A percentile compares a stretch with the other conserved stretches of the same genome.
Conservation (phyloP, 148 eudicot species). For the Amaranthus hypochondriacus region DNA sequence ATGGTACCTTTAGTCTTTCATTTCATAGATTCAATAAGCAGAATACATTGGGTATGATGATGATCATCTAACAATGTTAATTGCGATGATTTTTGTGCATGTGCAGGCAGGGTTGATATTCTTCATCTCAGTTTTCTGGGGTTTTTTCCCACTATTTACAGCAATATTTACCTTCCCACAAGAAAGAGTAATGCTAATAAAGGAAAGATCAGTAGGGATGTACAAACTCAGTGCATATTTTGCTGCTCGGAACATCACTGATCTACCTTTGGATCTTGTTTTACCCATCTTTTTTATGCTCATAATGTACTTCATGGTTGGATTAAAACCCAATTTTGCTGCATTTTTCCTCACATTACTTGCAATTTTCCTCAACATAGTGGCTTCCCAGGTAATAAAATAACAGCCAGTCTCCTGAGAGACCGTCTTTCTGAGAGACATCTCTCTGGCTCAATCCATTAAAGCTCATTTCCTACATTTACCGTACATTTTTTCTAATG, state of each 20-base stretch:
- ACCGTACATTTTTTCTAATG: no score
- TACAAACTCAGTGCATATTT: slow-evolving; percentile 30
- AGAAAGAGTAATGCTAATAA: slow-evolving; percentile 23
- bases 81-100: background rate
- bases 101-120: slow-evolving; percentile 29
- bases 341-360: slow-evolving; percentile 29
- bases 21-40: no score
- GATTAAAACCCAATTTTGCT: slow-evolving; percentile 18
- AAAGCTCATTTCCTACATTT: no score
- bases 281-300: slow-evolving; percentile 23
- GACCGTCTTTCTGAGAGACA: no score
- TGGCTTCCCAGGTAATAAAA: slow-evolving; percentile 27
- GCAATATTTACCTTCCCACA: slow-evolving; percentile 31
- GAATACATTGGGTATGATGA: no score
- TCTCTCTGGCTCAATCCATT: no score
- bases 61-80: background rate
- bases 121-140: slow-evolving; percentile 29
- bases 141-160: slow-evolving; percentile 23
- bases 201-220: slow-evolving; percentile 28
- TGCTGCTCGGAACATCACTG: slow-evolving; percentile 26
- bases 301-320: slow-evolving; percentile 30
- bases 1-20: no score
- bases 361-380: slow-evolving; percentile 29
- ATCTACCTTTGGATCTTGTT: slow-evolving; percentile 23
- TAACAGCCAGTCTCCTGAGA: no score